These are phyloP conservation scores for Tuber borchii DNA, from an alignment of 495 filamentous ascomycete species.

Conservation along the genomic window DNA sequence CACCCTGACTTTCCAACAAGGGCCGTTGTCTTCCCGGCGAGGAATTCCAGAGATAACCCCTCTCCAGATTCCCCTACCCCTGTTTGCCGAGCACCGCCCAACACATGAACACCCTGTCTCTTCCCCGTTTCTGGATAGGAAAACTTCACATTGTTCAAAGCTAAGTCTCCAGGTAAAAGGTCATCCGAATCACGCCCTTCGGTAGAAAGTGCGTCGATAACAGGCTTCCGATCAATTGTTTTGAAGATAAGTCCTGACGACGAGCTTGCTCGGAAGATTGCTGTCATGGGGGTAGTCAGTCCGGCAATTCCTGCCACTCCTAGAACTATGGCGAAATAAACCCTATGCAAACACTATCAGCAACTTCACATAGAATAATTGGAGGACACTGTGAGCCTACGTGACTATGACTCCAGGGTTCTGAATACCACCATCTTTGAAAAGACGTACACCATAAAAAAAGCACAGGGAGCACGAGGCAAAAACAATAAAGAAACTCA, in stretches of 20 bases:
- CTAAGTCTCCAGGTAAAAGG: slow-evolving; percentile 48
- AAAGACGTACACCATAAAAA: slow-evolving; percentile 44
- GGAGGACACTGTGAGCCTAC: slow-evolving; percentile 20
- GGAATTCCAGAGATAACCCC: slow-evolving; percentile 21
- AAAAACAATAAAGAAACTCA: slow-evolving; percentile 19
- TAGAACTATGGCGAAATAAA: slow-evolving; percentile 54
- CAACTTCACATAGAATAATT: not conserved
- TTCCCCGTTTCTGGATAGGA: slow-evolving; percentile 52
- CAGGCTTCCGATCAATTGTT: slow-evolving; percentile 37
- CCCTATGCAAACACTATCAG: slow-evolving; percentile 19
- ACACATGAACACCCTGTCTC: slow-evolving; percentile 54
- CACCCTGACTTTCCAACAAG: slow-evolving; percentile 52
- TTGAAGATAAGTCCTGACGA: slow-evolving; percentile 54
- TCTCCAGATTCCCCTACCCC: slow-evolving; percentile 40
- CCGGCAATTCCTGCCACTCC: slow-evolving; percentile 48
- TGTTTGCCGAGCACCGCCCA: slow-evolving; percentile 33
- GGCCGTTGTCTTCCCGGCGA: slow-evolving; percentile 34
- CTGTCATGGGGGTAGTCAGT: slow-evolving; percentile 49
- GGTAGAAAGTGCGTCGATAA: slow-evolving; percentile 21
- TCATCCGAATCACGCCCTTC: slow-evolving; percentile 17
- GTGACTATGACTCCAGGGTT: slow-evolving; percentile 49
- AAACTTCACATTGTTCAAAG: slow-evolving; percentile 55
- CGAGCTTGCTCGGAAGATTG: slow-evolving; percentile 48
- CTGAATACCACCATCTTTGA: slow-evolving; percentile 43
- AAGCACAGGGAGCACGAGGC: slow-evolving; percentile 45